Base-by-base conservation (phyloP, 2,329 filamentous ascomycete species). In the Pestalotiopsis sp. region DNA sequence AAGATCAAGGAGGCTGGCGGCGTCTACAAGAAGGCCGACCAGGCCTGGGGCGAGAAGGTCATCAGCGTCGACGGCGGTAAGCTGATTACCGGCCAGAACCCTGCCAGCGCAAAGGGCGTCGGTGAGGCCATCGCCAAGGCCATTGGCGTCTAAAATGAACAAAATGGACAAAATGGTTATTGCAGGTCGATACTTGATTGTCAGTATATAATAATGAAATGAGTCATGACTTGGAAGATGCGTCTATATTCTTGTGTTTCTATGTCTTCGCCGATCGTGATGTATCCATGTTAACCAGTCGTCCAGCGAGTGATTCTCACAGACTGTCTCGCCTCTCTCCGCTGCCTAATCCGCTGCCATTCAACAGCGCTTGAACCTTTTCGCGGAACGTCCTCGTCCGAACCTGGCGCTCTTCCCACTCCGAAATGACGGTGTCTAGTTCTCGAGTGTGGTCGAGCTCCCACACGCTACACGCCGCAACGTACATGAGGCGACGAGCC, bases 71-170 rank as follows among this genome's bases (percentile, higher is more conserved):
- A 77, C 64, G 74, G 70, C 58, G 87, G 86, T 9, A 82, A 81
- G 70, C 69, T 89, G 41, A 86, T 89, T 68, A 87, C 87, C 0
- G 87, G 87, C 1, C 87, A 89, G 83, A 89, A 89, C 78, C 87
- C 87, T 27, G 82, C 81, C 0, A 87, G 85, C 27, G 84, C 85
- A 0, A 81, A 82, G 73, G 84, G 75, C 0, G 80, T 88, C n/a
- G 87, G 84, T 0, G 81, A 86, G 79, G 87, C 83, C 2, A 75
- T 89, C 69, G 76, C 82, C 31, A 84, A 84, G 81, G 82, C 83
- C 2, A 77, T 87, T 67, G 74, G 77, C 2, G 23, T 74, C 36
- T 76, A 72, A 67, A 57, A 38, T 13, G 58, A 17, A 11, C 4
- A 58, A 2, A 52, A 38, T 2, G 38, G 14, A 31, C 17, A 17